Base-by-base conservation (phyloP, 2,329 filamentous ascomycete genomes). In the Alternaria incomplexa region DNA sequence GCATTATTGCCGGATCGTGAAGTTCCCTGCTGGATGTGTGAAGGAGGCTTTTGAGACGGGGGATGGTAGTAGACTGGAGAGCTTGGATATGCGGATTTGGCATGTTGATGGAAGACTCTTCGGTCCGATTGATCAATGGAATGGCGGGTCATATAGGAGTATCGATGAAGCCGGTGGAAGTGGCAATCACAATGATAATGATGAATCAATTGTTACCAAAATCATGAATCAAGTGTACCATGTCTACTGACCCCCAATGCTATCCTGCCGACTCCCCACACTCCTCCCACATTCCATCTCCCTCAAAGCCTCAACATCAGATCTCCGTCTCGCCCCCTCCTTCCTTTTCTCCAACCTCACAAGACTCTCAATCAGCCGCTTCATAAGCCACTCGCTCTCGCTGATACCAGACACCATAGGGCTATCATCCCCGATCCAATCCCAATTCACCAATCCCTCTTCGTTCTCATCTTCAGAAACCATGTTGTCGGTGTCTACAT, bases 341-440 rank as follows among this genome's bases (percentile, higher is more conserved):
- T 66, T 68, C 60, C 71, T 67, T 66, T 62, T 73, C 58, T 77
- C 69, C 58, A 79, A 54, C 50, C 78, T 66, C 11, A 84, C 78
- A 72, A 92, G 75, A 73, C 88, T 90, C 77, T 91, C 89, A 72
- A 87, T 89, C 12, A 92, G 77, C 32, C 88, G 83, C 73, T 90
- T 86, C 3, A 92, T 79, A 58, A 92, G 80, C 86, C 90, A 92
- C 74, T 91, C 88, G 0, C 88, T 83, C 78, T 92, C 90, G 7
- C 82, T 85, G 64, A 87, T 80, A 48, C 86, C 85, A 4, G 87
- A 86, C 71, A 91, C 80, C 85, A 92, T 87, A 0, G 90, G 90
- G 70, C 88, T 90, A 60, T 88, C 84, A 67, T 90, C 86, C 0
- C 89, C 89, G 58, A 92, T 88, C 90, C 90, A 92, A 72, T 92